Base-by-base conservation (phyloP, 2,329 filamentous ascomycete genomes). In the Alternaria hordeiaustralica region DNA sequence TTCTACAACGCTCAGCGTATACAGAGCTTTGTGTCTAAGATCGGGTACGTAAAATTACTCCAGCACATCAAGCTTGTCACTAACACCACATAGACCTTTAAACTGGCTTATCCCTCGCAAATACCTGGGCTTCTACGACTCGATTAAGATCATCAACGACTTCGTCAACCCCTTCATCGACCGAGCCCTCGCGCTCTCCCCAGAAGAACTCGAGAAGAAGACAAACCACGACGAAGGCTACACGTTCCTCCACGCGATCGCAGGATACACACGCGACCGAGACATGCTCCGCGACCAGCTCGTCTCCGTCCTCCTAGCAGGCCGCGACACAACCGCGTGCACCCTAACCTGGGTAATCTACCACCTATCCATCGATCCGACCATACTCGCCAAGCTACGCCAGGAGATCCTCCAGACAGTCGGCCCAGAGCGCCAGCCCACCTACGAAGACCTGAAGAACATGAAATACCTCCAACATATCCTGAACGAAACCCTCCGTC, bases 171-270 rank as follows among this genome's bases (percentile, higher is more conserved):
- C 86, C 9, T 97, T 91, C 80, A 94, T 97, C 75, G 89, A 94
- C 56, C 85, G 87, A 11, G 88, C 92, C 0, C 86, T 97, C 7
- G 84, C 84, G 5, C 85, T 97, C 33, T 87, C 87, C 2, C 86
- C 88, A 0, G 87, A 88, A 30, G 92, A 97, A 78, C 87, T 96
- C 2, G 88, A 90, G 53, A 85, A 88, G 64, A 93, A 91, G 81
- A 87, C 87, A 60, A 93, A 92, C 75, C 88, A 88, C 9, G 91
- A 92, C 75, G 82, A 86, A 66, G 87, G 86, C 50, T 94, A 96
- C 79, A 96, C 92, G 2, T 97, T 97, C 82, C 86, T 97, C 20
- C 92, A 97, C 80, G 92, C 93, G 28, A 87, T 97, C 3, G 93
- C 93, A 47, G 85, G 86, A 43, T 94, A 93, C 82, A 97, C 94